Percentiles rank a stretch among this genome's conserved stretches.
Evolutionary conservation across 805 yeast genomes (phyloP).

Genomic region (Saturnispora zaruensis): DNA sequence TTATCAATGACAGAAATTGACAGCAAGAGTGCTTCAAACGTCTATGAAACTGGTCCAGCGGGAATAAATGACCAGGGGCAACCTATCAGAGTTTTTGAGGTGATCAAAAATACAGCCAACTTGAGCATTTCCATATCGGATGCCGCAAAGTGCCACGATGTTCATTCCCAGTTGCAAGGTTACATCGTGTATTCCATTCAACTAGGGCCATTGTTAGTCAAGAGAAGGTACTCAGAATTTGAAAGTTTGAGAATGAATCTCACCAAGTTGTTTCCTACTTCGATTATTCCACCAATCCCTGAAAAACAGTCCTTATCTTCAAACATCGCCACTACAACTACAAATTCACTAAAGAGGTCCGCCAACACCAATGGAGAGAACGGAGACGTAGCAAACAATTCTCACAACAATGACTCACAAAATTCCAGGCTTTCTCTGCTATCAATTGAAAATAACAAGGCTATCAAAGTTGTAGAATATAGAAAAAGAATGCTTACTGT

Average conservation of each 20-base stretch:
- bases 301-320: slow-evolving; percentile 58
- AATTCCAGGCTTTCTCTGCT: background rate
- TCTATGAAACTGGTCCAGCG: background rate
- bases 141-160: slow-evolving; percentile 82
- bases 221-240: slow-evolving; percentile 88
- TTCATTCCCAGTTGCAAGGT: slow-evolving; percentile 35
- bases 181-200: slow-evolving; percentile 79
- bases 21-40: background rate
- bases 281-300: slow-evolving; percentile 90
- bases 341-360: slow-evolving; percentile 21
- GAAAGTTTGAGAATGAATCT: slow-evolving; percentile 71
- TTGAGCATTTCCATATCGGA: slow-evolving; percentile 43
- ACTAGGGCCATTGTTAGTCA: slow-evolving; percentile 50
- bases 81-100: slow-evolving; percentile 21
- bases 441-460: background rate
- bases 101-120: slow-evolving; percentile 14
- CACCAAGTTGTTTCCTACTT: slow-evolving; percentile 65
- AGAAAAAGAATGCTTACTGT: slow-evolving; percentile 67
- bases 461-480: slow-evolving; percentile 36
- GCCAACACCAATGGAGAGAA: slow-evolving; percentile 4
- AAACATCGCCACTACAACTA: slow-evolving; percentile 25
- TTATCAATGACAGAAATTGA: background rate
- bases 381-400: background rate
- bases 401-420: background rate
- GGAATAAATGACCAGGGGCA: background rate